Base-by-base conservation (phyloP, 306 rosid species). In the Luffa aegyptiaca region DNA sequence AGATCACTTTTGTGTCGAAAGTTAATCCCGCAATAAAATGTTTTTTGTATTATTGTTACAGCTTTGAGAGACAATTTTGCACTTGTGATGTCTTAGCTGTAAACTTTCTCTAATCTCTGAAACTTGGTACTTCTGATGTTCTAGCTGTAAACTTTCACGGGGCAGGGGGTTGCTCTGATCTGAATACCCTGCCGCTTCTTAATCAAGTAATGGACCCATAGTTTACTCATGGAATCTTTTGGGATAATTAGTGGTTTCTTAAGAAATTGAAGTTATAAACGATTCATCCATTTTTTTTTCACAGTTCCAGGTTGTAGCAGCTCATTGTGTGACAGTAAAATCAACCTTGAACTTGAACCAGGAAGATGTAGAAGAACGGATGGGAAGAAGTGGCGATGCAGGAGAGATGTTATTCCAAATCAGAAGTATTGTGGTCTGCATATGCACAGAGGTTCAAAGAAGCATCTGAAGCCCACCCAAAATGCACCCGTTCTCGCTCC, bases 311-410 rank as follows among this genome's bases (percentile, higher is more conserved):
- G 87, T 71, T 66, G 87, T 83, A 85, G 82, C 53, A 79, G 76
- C 70, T 74, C 91, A 58, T 79, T 41, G 73, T 57, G 78, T 61
- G 82, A 75, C 20, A 51, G 81, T 36, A 21, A 65, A 77, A 88
- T 76, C 77, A 82, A 66, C 45, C 45, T 42, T 2, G 94, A 93
- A 35, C 80, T 78, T 75, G 92, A 92, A 86, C 83, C 86, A 0
- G 88, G 85, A 58, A 78, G 97, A 84, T 94, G 98, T 52, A 86
- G 97, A 75, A 87, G 98, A 88, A 94, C 97, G 11, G 97, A 94
- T 2, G 98, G 97, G 36, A 94, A 90, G 87, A 94, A 89, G 80
- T 94, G 98, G 98, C 85, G 92, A 57, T 94, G 98, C 88, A 85
- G 87, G 82, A 80, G 89, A 31, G 87, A 76, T 16, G 87, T 82